Evolutionary conservation across 495 filamentous ascomycete genomes (phyloP), one percentile per base, ranked within the genome.

Genomic region (Xanthoparmelia taractica): DNA sequence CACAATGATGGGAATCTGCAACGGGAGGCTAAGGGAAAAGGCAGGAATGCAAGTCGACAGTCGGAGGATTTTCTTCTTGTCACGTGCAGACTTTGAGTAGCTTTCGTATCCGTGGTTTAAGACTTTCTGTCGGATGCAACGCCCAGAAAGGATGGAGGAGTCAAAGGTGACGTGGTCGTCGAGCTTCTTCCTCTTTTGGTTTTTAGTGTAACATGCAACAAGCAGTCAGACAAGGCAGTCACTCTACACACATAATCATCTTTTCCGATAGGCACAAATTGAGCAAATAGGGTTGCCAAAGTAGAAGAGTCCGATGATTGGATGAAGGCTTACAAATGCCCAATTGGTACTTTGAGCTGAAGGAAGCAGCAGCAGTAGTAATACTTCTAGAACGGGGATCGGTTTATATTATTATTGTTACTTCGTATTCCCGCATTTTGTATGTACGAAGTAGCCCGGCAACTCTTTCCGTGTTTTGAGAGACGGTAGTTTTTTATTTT

Each of bases 171-270:
- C 13, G n/a, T 54, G 50, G 50, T 20, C 15, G 20, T 47, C 43
- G 25, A 10, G n/a, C 23, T 48, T 48, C 45, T 5, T 11, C 45
- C 4, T 27, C 27, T 17, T 5, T 52, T 33, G 29, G 33, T 17
- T 54, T 29, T 8, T 29, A 33, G 27, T 10, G 37, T 59, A 54
- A 29, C 29, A 2, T 27, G 12, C 13, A 17, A 29, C 1, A 52
- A 54, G 29, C 25, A 50, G 47, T 50, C 23, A 27, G 23, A 50
- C 25, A 48, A 25, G 34, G 25, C 13, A 27, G 25, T 52, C 47
- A 52, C 36, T 62, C 23, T 41, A 61, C 59, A 60, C 20, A n/a
- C n/a, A 60, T 50, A n/a, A 37, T 25, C n/a, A n/a, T n/a, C n/a
- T n/a, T 23, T 23, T 12, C 47, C 8, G 8, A 25, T 12, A 47